Base-by-base conservation (phyloP, 768 basidiomycete genomes). In the Imleria badia region DNA sequence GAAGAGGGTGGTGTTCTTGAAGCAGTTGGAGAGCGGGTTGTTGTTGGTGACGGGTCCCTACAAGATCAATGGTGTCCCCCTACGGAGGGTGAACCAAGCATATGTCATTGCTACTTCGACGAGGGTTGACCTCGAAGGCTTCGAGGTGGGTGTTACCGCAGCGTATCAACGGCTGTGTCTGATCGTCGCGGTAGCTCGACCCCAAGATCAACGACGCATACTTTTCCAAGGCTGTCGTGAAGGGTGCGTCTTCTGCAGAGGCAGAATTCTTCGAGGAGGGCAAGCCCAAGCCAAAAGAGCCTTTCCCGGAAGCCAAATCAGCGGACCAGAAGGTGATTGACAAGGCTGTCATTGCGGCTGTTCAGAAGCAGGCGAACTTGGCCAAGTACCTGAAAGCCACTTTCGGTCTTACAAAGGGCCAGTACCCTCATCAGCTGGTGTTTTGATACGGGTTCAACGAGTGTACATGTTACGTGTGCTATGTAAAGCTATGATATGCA, bases 31-130 rank as follows among this genome's bases (percentile, higher is more conserved):
- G 65, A 89, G 89, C 59, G 97, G 97, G 51, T 76, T 99, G 68
- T 76, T 99, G 67, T 81, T 99, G 75, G 94, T 99, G 66, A 94
- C 95, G 36, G 97, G 97, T 52, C 97, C 97, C 45, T 98, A 85
- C 85, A 96, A 94, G 83, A 73, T 98, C 73, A 99, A 99, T 76
- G 97, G 97, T 72, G 96, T 99, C 43, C 97, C 97, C 64, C 82
- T 99, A 73, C 84, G 95, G 73, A 86, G 97, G 73, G 94, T 99
- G 56, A 96, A 94, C 81, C 96, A 98, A 80, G 94, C 97, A 51
- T 99, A 99, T 72, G 94, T 95, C 59, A 98, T 99, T 68, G 93
- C 96, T 54, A 99, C 97, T 55, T 94, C 94, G 52, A 98, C 97
- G 64, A 93, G 87, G 77, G 75, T 98, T 63, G 90, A 96, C 61